Evolutionary conservation across 306 rosid species (phyloP), one percentile per base, ranked within the genome.

Genomic region (Acacia confusa): DNA sequence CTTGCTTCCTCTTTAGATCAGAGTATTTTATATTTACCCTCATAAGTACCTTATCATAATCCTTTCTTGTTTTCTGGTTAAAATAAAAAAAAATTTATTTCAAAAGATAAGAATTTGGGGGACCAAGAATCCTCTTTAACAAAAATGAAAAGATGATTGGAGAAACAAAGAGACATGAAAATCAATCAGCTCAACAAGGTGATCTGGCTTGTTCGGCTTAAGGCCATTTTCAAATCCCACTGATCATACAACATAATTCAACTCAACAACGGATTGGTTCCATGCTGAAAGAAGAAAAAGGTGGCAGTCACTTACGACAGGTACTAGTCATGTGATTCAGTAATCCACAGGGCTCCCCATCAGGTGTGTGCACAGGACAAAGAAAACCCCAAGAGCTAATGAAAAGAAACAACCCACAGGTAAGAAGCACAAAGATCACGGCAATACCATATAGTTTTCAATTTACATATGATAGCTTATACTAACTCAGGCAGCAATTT

Each of bases 321-420:
- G 87, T 85, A 82, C 83, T 72, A 60, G 98, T 90, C 95, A 95
- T 86, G 84, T 95, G 99, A 79, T 95, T 95, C 88, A 95, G 84
- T 86, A 95, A 90, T 83, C 99, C 99, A 88, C 99, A 95, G 47
- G 99, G 99, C 70, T 88, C 99, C 79, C 99, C 99, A 88, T 95
- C 99, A 85, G 99, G 99, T 44, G 99, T 95, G 84, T 95, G 98
- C 72, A 95, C 99, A 34, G 98, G 99, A 85, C 99, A 95, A 81
- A 95, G 91, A 87, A 95, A 95, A 72, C 98, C 99, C 99, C 99
- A 95, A 78, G 99, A 93, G 83, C 99, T 95, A 75, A 69, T 83
- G 43, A 70, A 66, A 38, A 48, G 7, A 79, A 61, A 82, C 36
- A n/a, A 53, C 19, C 19, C 20, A 11, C n/a, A 57, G 28, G 41